A percentile compares a stretch with the other conserved stretches of the same genome.
These are phyloP conservation scores for Lactarius evosmus DNA, from an alignment of 768 basidiomycete genomes.

Conservation along the genomic window DNA sequence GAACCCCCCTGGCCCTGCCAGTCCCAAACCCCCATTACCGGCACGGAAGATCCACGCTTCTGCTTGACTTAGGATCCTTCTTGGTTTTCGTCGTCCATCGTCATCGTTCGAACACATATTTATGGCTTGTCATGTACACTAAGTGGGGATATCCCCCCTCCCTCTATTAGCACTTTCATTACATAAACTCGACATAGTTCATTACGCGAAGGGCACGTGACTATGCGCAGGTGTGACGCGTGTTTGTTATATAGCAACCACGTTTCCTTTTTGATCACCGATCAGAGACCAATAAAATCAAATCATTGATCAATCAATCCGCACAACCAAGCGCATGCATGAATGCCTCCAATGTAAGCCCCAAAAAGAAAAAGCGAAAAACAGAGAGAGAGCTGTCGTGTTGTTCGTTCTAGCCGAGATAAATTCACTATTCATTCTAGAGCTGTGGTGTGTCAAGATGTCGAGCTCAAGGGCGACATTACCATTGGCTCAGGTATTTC, in stretches of 20 bases:
- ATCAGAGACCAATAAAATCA: neutral
- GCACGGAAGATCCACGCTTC: slow-evolving; percentile 28
- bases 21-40: slow-evolving; percentile 30
- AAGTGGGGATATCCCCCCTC: slow-evolving; percentile 7
- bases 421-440: slow-evolving; percentile 89
- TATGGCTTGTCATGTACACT: slow-evolving; percentile 18
- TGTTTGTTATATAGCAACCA: slow-evolving; percentile 4
- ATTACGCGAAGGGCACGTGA: neutral
- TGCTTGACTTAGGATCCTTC: slow-evolving; percentile 10
- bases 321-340: slow-evolving; percentile 14
- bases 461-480: slow-evolving; percentile 91
- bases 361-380: neutral
- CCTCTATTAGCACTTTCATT: neutral
- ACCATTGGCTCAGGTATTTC: slow-evolving; percentile 77
- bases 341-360: slow-evolving; percentile 29
- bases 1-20: slow-evolving; percentile 4
- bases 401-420: slow-evolving; percentile 58
- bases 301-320: neutral
- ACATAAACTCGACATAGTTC: neutral
- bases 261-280: slow-evolving; percentile 14
- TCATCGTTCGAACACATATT: slow-evolving; percentile 6
- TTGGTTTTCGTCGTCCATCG: slow-evolving; percentile 1
- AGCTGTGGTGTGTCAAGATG: slow-evolving; percentile 89
- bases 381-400: neutral
- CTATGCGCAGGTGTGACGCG: neutral